Evolutionary conservation across 768 basidiomycete species (phyloP), one percentile per base, ranked within the genome.

Genomic region (Flagelloscypha sp.): DNA sequence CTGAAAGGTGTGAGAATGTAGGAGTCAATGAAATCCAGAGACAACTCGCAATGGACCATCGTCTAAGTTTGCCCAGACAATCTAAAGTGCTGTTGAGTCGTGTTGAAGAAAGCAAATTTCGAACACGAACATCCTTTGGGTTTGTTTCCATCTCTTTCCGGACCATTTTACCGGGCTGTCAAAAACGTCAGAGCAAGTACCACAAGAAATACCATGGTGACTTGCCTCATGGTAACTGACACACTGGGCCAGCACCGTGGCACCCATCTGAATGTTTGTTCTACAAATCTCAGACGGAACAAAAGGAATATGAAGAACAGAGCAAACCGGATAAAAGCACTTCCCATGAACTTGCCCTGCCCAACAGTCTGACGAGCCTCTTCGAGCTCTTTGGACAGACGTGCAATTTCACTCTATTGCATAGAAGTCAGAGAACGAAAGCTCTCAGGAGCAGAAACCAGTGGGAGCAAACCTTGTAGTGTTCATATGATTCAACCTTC

Each of bases 231-330:
- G 70, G 45, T 73, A 67, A 38, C 66, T 66, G 19, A 78, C 50
- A 41, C 68, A 72, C 53, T 84, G 80, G 1, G 69, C 66, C 9
- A 81, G 68, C 40, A 84, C 72, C 52, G 83, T 80, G 1, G 82
- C 83, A 3, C 79, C 81, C 48, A 84, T 72, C 52, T 84, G 81
- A 32, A 78, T 62, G 50, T 83, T 76, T 57, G n/a, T n/a, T n/a
- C n/a, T n/a, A n/a, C n/a, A n/a, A n/a, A n/a, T n/a, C n/a, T n/a
- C n/a, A n/a, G n/a, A n/a, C n/a, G n/a, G n/a, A n/a, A n/a, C n/a
- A n/a, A n/a, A n/a, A n/a, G n/a, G n/a, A n/a, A n/a, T n/a, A n/a
- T n/a, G n/a, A n/a, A n/a, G n/a, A n/a, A n/a, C n/a, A n/a, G n/a
- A n/a, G n/a, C n/a, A n/a, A 79, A 79, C 25, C 70, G 67, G 37